phyloP scores from a whole-genome alignment of 73 alveolate species.

The Durusdinium trenchii region DNA sequence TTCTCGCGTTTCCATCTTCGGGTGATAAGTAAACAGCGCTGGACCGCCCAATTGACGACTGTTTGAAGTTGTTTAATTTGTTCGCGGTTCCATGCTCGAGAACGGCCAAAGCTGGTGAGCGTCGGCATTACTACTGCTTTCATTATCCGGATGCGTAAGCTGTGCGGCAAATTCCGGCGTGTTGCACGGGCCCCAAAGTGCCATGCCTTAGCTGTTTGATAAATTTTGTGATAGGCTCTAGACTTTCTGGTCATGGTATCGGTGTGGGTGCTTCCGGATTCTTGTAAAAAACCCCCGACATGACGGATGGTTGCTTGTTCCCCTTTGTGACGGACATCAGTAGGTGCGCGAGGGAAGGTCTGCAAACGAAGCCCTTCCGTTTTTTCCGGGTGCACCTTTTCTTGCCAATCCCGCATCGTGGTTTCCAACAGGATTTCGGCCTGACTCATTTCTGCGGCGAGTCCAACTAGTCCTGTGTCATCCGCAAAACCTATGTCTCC shows the following conservation, averaged over 20 bases:
- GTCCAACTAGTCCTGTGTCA: constrained; percentile 7
- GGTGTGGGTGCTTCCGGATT: not conserved
- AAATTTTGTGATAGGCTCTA: not conserved
- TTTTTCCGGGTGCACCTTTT: not conserved
- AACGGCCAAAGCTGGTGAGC: not conserved
- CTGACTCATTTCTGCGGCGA: not conserved
- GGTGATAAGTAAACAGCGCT: not conserved
- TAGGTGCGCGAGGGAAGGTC: not conserved
- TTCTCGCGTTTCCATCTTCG: not conserved
- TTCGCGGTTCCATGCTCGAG: constrained; percentile 10
- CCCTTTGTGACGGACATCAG: not conserved
- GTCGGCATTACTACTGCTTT: constrained; percentile 21
- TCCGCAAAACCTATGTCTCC: constrained; percentile 65
- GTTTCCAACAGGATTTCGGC: constrained; percentile 32
- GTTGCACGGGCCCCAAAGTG: not conserved
- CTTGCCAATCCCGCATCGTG: constrained; percentile 14
- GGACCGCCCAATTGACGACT: not conserved
- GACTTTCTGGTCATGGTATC: not conserved
- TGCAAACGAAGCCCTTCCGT: not conserved
- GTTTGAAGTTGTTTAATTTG: not conserved
- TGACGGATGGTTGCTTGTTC: not conserved
- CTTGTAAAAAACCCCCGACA: constrained; percentile 2
- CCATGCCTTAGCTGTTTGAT: constrained; percentile 2
- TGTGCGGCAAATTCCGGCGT: not conserved
- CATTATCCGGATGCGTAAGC: not conserved